phyloP scores from a whole-genome alignment of 495 filamentous ascomycete genomes.

The Paragyromitra xinjiangensis region DNA sequence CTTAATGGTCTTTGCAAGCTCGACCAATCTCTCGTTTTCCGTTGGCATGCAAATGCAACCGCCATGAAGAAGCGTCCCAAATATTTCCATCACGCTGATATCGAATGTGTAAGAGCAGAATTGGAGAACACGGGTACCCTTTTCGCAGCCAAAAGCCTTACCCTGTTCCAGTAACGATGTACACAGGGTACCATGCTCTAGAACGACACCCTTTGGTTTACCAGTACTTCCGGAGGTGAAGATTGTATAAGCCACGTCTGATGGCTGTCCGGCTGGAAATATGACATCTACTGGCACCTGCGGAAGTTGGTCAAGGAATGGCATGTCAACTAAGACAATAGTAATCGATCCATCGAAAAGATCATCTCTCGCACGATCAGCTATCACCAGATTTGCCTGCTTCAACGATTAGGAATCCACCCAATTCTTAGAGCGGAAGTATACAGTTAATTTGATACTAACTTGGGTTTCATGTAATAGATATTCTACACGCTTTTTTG shows the following conservation, averaged over 20 bases:
- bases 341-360: conserved; percentile 13
- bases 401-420: conserved; percentile 8
- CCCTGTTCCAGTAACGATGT: conserved; percentile 49
- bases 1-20: conserved; percentile 15
- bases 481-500: conserved; percentile 62
- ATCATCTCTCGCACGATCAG: background rate
- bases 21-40: conserved; percentile 46
- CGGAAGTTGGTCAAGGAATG: conserved; percentile 11
- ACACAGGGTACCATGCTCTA: conserved; percentile 63
- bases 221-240: conserved; percentile 63
- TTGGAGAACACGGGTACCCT: conserved; percentile 68
- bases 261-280: conserved; percentile 1
- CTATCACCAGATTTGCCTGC: conserved; percentile 62
- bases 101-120: conserved; percentile 77
- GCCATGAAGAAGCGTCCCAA: conserved; percentile 58
- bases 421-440: background rate
- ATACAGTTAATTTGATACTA: conserved; percentile 5
- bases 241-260: conserved; percentile 57
- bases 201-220: conserved; percentile 63
- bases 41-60: conserved; percentile 67
- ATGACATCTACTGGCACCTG: background rate
- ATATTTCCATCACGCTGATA: conserved; percentile 62
- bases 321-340: conserved; percentile 25
- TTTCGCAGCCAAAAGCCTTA: conserved; percentile 46
- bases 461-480: conserved; percentile 57